phyloP scores from a whole-genome alignment of 2,329 filamentous ascomycete species.

The Colletotrichum shisoi region DNA sequence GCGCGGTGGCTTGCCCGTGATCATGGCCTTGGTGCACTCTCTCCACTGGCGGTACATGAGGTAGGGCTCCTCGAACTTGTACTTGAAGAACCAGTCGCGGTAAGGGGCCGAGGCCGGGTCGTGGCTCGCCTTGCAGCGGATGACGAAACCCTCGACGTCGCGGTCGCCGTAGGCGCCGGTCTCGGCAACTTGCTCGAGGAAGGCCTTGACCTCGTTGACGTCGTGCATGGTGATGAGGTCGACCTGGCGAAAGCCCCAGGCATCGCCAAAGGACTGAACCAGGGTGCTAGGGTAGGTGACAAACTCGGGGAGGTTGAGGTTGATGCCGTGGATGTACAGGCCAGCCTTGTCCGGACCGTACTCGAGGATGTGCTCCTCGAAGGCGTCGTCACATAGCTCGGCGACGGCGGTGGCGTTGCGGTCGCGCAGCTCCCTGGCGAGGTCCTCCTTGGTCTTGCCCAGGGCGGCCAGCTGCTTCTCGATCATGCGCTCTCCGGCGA shows the following conservation, averaged over 20 bases:
- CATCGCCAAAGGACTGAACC: conserved; percentile 88
- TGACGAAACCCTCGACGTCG: conserved; percentile 96
- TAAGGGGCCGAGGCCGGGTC: conserved; percentile 63
- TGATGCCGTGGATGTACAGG: conserved; percentile 94
- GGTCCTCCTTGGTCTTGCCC: conserved; percentile 79
- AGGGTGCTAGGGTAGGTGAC: conserved; percentile 81
- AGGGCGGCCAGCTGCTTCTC: conserved; percentile 79
- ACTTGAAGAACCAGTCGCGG: conserved; percentile 99
- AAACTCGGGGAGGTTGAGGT: conserved; percentile 93
- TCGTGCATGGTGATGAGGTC: conserved; percentile 80
- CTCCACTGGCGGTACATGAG: conserved; percentile 99
- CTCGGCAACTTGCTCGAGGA: conserved; percentile 85
- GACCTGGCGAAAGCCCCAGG: conserved; percentile 93
- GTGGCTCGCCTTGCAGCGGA: conserved; percentile 79
- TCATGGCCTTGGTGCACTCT: conserved; percentile 92
- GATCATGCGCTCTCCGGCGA: conserved; percentile 81
- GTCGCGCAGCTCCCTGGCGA: conserved; percentile 76
- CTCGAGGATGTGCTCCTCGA: conserved; percentile 95
- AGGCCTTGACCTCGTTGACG: conserved; percentile 75
- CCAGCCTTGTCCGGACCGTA: conserved; percentile 85
- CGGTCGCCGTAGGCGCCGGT: conserved; percentile 89
- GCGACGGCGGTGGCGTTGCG: conserved; percentile 95
- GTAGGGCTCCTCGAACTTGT: conserved; percentile 99
- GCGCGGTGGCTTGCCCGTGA: conserved; percentile 74
- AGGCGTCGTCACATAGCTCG: conserved; percentile 93